Evolutionary conservation across 352 stramenopile species (phyloP), one percentile per base, ranked within the genome.

Genomic region (Phytophthora agathidicida): DNA sequence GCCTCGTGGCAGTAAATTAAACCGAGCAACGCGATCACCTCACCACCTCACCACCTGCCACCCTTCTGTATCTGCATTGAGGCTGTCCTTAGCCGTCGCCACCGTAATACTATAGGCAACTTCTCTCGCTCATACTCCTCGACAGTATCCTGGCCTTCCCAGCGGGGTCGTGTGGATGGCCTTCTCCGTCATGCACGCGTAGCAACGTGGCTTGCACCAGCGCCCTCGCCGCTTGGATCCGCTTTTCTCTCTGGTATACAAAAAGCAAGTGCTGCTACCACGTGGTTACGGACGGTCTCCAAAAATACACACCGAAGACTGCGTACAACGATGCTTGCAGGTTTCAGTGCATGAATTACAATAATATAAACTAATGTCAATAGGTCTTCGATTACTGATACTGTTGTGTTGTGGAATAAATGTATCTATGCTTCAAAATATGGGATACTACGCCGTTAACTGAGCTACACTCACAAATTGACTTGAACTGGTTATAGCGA

Each of bases 171-270:
- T 47, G 14, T 8, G 39, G 26, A 9, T 17, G 17, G 20, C 9
- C 17, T 49, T 1, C 42, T 49, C 23, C 23, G 3, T 8, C 26
- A 42, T 17, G 50, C 23, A 28, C 8, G 30, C 26, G 36, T 63
- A 63, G 44, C 28, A 27, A 57, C 35, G 54, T 63, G 45, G 54
- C 16, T 57, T 50, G 54, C 36, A 56, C 14, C 32, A 44, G n/a
- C n/a, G n/a, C n/a, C n/a, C n/a, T n/a, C n/a, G 7, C 5, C 19
- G 19, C 10, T 24, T 23, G 31, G 30, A 28, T 39, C 31, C 23
- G 11, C 33, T 28, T 13, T 62, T 56, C 24, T 49, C 35, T 42
- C 20, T 5, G 7, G 30, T n/a, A 51, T 52, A 52, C 45, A 42
- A 49, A 54, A 24, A 27, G 2, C 44, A 62, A 52, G 27, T 43